These are phyloP conservation scores for Fusarium virguliforme DNA, from an alignment of 2,329 filamentous ascomycete genomes.

Conservation along the genomic window DNA sequence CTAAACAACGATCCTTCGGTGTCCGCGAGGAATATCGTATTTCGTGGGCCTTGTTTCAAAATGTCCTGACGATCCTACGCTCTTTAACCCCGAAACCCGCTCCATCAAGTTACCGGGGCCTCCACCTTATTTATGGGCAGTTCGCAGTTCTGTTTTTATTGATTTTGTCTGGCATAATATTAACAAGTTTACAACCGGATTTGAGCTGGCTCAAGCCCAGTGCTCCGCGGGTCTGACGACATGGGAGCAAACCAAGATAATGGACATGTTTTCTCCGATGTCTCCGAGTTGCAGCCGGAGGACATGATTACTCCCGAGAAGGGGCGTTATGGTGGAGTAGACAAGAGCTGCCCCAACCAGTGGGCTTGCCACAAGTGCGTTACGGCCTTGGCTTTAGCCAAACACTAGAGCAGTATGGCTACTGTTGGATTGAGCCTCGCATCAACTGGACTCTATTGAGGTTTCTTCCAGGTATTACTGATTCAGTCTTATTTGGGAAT, in stretches of 20 bases:
- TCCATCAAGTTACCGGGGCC: neutral
- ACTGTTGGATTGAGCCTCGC: conserved; percentile 25
- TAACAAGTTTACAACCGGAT: conserved; percentile 21
- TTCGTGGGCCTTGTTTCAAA: conserved; percentile 19
- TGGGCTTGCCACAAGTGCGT: conserved; percentile 1
- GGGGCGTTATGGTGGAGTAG: conserved; percentile 24
- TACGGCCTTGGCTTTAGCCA: conserved; percentile 21
- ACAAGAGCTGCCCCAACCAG: conserved; percentile 11
- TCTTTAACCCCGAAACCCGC: conserved; percentile 7
- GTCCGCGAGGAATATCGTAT: conserved; percentile 18
- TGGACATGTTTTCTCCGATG: conserved; percentile 30
- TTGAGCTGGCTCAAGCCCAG: conserved; percentile 16
- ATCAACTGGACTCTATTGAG: conserved; percentile 16
- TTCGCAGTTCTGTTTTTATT: conserved; percentile 16
- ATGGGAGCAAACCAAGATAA: conserved; percentile 24
- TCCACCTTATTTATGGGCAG: conserved; percentile 17
- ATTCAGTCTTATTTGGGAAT: conserved; percentile 26
- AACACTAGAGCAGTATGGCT: conserved; percentile 28
- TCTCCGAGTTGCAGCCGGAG: conserved; percentile 19
- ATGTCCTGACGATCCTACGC: neutral
- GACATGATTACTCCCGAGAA: conserved; percentile 26
- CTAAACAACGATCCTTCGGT: conserved; percentile 21
- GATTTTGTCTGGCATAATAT: conserved; percentile 25
- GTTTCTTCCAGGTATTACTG: conserved; percentile 19
- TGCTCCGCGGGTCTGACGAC: neutral